Base-by-base conservation (phyloP, 2,329 filamentous ascomycete genomes). In the Venturia aucupariae region DNA sequence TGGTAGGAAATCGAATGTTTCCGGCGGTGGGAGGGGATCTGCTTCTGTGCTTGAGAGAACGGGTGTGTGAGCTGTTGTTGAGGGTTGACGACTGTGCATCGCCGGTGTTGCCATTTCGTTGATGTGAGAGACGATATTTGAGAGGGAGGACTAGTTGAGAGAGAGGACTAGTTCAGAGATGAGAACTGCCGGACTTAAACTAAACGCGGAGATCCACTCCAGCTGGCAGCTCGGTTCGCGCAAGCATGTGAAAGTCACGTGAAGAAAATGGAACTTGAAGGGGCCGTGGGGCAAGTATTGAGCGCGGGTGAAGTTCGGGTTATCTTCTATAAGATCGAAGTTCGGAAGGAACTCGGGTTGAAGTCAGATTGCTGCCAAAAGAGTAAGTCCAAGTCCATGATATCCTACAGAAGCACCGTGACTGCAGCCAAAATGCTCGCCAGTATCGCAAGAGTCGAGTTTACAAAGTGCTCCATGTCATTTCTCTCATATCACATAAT, bases 1-100 rank as follows among this genome's bases (percentile, higher is more conserved):
- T 32, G 92, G 90, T 63, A 96, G 84, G 69, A 91, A 85, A 79
- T 96, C 92, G 78, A 97, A 90, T 61, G 86, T 86, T 75, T 92
- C 88, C 35, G 92, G 89, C 61, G 90, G 84, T 67, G 94, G 88
- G 64, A 88, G 85, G 83, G 77, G 39, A 22, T 32, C 27, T 11
- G 30, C 4, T 57, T 57, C 51, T 30, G 51, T 57, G 51, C 15
- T 57, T 57, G 27, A 17, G 17, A 35, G 51, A 30, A 57, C 30
- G 87, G 82, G 65, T 84, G 65, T 61, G 69, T 55, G 32, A 17
- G 30, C 51, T 57, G 51, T 57, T 35, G 51, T 57, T 19, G 51
- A 57, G 17, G 51, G 30, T 19, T 57, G 51, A n/a, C 51, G 51
- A 15, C 51, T 57, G 51, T 57, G 51, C 17, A 57, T 35, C 13